Evolutionary conservation across 2,329 filamentous ascomycete species (phyloP).

Genomic region (Chaetomium sp.): DNA sequence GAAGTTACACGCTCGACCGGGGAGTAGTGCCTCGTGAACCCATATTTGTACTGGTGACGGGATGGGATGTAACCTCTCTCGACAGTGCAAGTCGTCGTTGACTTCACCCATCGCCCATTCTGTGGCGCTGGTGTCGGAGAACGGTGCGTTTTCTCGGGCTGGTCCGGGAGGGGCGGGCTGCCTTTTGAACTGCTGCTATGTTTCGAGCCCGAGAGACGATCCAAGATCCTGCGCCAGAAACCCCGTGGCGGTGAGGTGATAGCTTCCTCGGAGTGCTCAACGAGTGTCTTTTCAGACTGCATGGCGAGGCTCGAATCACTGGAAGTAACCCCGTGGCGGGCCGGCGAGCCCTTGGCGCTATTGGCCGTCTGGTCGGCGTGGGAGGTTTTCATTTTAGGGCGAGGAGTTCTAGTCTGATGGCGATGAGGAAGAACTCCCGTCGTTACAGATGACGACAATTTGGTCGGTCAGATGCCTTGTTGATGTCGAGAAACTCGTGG

Average conservation of each 20-base stretch:
- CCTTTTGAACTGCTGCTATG: neutral
- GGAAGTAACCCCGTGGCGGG: neutral
- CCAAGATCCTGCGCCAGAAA: conserved; percentile 2
- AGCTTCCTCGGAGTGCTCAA: neutral
- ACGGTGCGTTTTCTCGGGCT: neutral
- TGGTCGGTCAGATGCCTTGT: no score
- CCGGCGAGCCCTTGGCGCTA: neutral
- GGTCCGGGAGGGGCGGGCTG: neutral
- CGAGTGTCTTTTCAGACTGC: neutral
- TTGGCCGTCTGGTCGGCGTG: neutral
- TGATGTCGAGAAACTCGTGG: no score
- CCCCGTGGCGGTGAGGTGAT: neutral
- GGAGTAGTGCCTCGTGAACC: neutral
- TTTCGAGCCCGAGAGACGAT: neutral
- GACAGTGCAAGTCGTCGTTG: neutral
- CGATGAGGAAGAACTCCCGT: neutral
- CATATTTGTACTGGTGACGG: neutral
- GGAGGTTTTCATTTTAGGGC: no score
- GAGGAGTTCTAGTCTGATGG: neutral
- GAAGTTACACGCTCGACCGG: neutral
- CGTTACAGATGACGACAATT: no score
- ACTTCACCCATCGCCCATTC: neutral
- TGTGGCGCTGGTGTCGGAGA: neutral
- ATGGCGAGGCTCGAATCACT: neutral
- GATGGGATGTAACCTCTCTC: neutral